phyloP scores from a whole-genome alignment of 257 asterid genomes.

The Nicotiana noctiflora region DNA sequence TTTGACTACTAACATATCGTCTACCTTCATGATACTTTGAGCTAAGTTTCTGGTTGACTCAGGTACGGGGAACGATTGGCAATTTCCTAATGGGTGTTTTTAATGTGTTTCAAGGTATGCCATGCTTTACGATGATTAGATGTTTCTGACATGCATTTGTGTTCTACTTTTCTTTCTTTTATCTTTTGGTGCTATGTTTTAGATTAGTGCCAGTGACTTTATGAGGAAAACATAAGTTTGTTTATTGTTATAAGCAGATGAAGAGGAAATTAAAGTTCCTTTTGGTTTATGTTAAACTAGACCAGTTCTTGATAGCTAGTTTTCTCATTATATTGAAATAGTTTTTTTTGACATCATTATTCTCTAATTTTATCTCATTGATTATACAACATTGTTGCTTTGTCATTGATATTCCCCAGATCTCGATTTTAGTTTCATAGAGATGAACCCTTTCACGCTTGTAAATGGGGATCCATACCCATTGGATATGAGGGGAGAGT shows the following conservation, averaged over 20 bases:
- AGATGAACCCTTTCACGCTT: conserved; percentile 89
- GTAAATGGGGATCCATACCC: conserved; percentile 79
- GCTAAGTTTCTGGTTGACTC: conserved; percentile 20
- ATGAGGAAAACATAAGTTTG: neutral
- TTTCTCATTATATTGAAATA: neutral
- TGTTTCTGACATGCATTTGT: conserved; percentile 1
- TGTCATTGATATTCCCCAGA: conserved; percentile 37
- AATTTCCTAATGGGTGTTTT: conserved; percentile 61
- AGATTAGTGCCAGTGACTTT: neutral
- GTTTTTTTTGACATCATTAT: neutral
- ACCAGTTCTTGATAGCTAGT: neutral
- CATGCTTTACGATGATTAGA: conserved; percentile 5
- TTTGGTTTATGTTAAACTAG: neutral
- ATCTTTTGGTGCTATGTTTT: neutral
- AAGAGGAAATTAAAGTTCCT: neutral
- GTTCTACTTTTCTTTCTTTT: neutral
- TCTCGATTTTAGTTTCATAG: conserved; percentile 85
- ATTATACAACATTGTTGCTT: neutral
- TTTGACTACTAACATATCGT: neutral
- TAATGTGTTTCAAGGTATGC: conserved; percentile 79
- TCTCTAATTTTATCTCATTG: neutral
- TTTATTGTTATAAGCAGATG: neutral
- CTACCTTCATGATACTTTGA: neutral
- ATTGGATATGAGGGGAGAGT: conserved; percentile 91
- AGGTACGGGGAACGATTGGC: conserved; percentile 79